Evolutionary conservation across 345 rosid species (phyloP).

Genomic region (Hirschfeldia incana): DNA sequence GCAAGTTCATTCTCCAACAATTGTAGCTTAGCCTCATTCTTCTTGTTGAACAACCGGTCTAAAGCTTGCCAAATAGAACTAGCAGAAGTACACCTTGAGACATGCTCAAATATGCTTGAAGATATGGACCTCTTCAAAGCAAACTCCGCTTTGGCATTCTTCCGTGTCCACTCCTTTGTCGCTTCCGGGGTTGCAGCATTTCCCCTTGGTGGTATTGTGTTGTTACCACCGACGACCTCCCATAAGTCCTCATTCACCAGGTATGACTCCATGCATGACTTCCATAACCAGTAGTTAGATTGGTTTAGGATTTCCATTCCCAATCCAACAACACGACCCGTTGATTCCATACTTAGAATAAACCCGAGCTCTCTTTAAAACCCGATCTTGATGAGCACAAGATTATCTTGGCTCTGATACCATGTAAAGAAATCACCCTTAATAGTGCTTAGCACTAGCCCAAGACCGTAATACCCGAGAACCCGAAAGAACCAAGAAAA

Average conservation of each 20-base stretch:
- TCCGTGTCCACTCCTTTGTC: background rate
- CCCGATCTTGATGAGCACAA: background rate
- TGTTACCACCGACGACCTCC: background rate
- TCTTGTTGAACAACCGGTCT: background rate
- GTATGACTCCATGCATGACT: too few relatives aligned
- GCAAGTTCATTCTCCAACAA: background rate
- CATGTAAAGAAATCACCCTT: too few relatives aligned
- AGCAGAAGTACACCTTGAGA: too few relatives aligned
- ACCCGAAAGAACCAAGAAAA: too few relatives aligned
- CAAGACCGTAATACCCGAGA: too few relatives aligned
- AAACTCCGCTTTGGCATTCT: background rate
- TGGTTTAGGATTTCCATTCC: background rate
- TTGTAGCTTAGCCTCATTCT: background rate
- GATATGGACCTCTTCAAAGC: background rate
- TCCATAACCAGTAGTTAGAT: background rate
- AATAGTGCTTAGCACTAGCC: too few relatives aligned
- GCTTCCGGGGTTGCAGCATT: background rate
- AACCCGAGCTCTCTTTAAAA: background rate
- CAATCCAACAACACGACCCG: background rate
- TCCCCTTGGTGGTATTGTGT: background rate
- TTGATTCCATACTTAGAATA: background rate
- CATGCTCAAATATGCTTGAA: background rate
- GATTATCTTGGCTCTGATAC: background rate
- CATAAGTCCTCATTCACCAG: too few relatives aligned
- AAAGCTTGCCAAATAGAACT: background rate